A percentile compares a stretch with the other conserved stretches of the same genome.
These are phyloP conservation scores for Coccomyxa sp. DNA, from an alignment of 139 green algal genomes.

Conservation along the genomic window DNA sequence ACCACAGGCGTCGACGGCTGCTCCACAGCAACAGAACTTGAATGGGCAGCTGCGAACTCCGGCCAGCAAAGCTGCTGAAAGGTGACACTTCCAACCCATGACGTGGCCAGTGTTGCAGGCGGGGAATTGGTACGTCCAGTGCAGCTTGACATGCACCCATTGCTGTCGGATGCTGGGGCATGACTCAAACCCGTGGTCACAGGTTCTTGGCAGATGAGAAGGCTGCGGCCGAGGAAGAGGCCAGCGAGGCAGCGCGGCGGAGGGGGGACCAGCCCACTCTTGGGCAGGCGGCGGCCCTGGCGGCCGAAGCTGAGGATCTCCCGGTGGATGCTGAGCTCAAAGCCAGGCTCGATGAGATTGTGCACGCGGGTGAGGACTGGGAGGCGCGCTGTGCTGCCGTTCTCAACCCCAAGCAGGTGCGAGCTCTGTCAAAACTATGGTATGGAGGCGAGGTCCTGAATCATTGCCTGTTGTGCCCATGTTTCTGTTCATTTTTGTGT, in stretches of 20 bases:
- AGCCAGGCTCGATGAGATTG: conserved; percentile 6
- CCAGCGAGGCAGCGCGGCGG: not conserved
- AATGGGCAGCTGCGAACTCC: no score
- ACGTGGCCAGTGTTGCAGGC: no score
- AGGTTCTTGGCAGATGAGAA: not conserved
- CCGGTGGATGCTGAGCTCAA: conserved; percentile 18
- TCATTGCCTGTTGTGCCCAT: no score
- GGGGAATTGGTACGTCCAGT: no score
- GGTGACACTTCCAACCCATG: not conserved
- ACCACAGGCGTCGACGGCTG: no score
- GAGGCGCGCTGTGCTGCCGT: not conserved
- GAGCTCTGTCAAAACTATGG: no score
- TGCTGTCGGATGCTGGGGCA: no score
- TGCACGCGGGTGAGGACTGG: conserved; percentile 21
- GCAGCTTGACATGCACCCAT: no score
- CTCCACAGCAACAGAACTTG: no score
- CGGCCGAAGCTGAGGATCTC: conserved; percentile 29
- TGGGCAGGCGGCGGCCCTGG: conserved; percentile 10
- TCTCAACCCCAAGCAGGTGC: not conserved
- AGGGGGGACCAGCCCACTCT: not conserved
- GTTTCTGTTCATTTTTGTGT: no score
- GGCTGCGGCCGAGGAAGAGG: not conserved
- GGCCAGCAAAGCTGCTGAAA: not conserved
- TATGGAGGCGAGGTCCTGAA: no score
- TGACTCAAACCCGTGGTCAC: no score